Evolutionary conservation across 2,329 filamentous ascomycete species (phyloP).

Genomic region (Neodidymelliopsis sp.): DNA sequence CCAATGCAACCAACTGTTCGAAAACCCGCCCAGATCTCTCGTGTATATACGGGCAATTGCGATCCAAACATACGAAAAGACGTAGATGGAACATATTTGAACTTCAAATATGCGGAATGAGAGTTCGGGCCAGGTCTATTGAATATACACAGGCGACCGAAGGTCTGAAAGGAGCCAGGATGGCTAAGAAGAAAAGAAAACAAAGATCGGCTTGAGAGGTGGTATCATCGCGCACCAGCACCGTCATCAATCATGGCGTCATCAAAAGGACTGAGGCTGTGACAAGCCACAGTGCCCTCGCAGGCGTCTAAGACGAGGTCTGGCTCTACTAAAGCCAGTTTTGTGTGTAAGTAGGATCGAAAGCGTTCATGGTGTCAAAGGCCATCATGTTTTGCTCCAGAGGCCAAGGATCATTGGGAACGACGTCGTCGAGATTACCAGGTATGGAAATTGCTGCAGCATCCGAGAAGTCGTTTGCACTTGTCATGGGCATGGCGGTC

Average conservation of each 20-base stretch:
- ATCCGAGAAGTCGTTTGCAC: conserved; percentile 34
- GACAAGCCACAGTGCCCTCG: conserved; percentile 21
- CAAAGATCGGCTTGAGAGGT: conserved; percentile 29
- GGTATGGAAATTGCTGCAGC: conserved; percentile 44
- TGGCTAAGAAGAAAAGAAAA: conserved; percentile 30
- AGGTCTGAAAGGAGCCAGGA: conserved; percentile 33
- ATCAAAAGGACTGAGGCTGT: conserved; percentile 32
- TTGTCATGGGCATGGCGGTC: conserved; percentile 33
- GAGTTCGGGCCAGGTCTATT: conserved; percentile 32
- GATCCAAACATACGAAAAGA: conserved; percentile 10
- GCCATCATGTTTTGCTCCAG: conserved; percentile 37
- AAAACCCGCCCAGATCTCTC: conserved; percentile 16
- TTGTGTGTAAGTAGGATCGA: conserved; percentile 37
- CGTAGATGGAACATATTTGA: conserved; percentile 20
- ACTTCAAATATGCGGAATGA: conserved; percentile 13
- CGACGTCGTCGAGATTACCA: conserved; percentile 39
- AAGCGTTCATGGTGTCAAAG: conserved; percentile 34
- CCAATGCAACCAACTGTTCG: conserved; percentile 16
- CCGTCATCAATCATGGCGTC: conserved; percentile 50
- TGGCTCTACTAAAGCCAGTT: conserved; percentile 40
- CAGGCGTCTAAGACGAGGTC: conserved; percentile 44
- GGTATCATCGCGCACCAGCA: conserved; percentile 40
- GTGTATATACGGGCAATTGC: conserved; percentile 12
- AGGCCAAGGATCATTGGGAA: conserved; percentile 41
- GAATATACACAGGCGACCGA: conserved; percentile 49